Conservation (phyloP, 2,329 filamentous ascomycete species). For the Nemania serpens region DNA sequence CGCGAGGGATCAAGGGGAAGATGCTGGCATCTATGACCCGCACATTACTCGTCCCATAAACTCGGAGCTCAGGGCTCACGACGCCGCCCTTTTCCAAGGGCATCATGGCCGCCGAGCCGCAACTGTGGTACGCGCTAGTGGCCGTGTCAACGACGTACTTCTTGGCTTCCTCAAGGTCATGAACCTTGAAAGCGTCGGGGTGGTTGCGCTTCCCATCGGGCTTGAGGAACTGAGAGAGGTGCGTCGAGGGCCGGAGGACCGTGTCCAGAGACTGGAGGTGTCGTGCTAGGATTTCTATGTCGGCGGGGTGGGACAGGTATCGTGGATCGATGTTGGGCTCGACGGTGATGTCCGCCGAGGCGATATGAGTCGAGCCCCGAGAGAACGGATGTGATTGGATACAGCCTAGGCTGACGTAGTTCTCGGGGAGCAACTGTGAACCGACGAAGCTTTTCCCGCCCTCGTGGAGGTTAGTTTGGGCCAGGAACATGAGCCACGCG, state of each 20-base stretch:
- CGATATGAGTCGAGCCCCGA: constrained; percentile 52
- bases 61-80: constrained; percentile 6
- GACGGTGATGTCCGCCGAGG: constrained; percentile 46
- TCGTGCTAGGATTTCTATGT: constrained; percentile 51
- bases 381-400: constrained; percentile 53
- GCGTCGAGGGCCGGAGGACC: constrained; percentile 28
- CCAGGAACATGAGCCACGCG: constrained; percentile 34
- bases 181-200: constrained; percentile 34
- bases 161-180: constrained; percentile 33
- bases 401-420: constrained; percentile 29
- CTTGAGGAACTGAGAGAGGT: constrained; percentile 41
- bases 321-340: constrained; percentile 55
- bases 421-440: constrained; percentile 24
- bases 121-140: constrained; percentile 42
- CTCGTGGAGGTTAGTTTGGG: constrained; percentile 33
- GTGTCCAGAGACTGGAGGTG: constrained; percentile 41
- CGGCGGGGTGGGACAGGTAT: constrained; percentile 56
- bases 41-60: constrained; percentile 13
- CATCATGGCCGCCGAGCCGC: constrained; percentile 50
- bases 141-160: constrained; percentile 30
- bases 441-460: constrained; percentile 33
- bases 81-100: constrained; percentile 37
- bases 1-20: constrained; percentile 48
- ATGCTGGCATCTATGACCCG: constrained; percentile 42
- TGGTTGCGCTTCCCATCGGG: constrained; percentile 43